phyloP scores from a whole-genome alignment of 371 early-diverging fungal species.

The Capillidium rhysosporum region DNA sequence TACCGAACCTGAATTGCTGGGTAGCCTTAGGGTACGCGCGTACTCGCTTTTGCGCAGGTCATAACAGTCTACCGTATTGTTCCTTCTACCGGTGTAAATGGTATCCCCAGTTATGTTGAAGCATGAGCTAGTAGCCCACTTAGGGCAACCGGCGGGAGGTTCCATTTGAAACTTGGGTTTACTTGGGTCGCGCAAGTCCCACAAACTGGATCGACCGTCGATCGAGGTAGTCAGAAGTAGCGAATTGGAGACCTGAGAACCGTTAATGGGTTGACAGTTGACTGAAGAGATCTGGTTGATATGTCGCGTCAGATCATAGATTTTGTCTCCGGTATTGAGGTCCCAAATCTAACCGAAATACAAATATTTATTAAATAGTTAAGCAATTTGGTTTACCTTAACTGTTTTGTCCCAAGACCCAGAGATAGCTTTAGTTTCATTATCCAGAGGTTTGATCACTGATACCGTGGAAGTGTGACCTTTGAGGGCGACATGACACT shows the following conservation, averaged over 20 bases:
- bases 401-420: conserved; percentile 84
- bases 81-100: conserved; percentile 57
- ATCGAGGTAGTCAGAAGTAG: conserved; percentile 60
- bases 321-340: conserved; percentile 51
- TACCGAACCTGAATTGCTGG: conserved; percentile 80
- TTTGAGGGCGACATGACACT: conserved; percentile 48
- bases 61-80: conserved; percentile 77
- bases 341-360: conserved; percentile 57
- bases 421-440: conserved; percentile 55
- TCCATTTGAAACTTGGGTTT: conserved; percentile 27
- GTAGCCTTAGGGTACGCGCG: conserved; percentile 55
- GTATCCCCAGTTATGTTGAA: conserved; percentile 66
- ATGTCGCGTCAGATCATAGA: conserved; percentile 48
- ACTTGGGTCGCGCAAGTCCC: conserved; percentile 54
- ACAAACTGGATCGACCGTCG: conserved; percentile 61
- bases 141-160: conserved; percentile 51
- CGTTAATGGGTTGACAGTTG: conserved; percentile 41
- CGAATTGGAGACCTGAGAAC: conserved; percentile 1
- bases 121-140: conserved; percentile 75
- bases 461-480: conserved; percentile 73
- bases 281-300: conserved; percentile 60
- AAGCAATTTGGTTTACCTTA: conserved; percentile 24
- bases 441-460: conserved; percentile 47
- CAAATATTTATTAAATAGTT: neutral
- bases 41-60: conserved; percentile 45